Evolutionary conservation across 345 rosid species (phyloP).

Genomic region (Eutrema heterophyllum): DNA sequence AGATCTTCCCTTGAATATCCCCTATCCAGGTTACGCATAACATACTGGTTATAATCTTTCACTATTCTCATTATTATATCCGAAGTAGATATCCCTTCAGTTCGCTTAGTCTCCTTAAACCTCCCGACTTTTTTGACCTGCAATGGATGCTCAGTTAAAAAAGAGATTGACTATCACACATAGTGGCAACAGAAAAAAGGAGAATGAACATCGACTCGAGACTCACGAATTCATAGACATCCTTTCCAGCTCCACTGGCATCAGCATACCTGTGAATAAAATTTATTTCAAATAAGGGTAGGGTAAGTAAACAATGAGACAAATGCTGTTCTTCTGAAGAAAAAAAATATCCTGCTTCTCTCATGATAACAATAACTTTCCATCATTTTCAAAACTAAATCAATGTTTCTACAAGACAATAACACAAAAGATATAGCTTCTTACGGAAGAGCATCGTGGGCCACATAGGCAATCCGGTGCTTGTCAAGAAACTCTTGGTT

Average conservation of each 20-base stretch:
- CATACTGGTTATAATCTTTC: constrained; percentile 62
- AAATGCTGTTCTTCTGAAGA: background rate
- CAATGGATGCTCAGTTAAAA: background rate
- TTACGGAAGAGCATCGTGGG: constrained; percentile 61
- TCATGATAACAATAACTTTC: background rate
- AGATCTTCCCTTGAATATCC: constrained; percentile 64
- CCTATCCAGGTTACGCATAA: constrained; percentile 59
- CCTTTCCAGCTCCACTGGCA: constrained; percentile 65
- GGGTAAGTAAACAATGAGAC: background rate
- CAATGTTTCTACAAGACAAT: background rate
- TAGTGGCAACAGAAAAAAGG: no score
- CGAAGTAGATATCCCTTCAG: constrained; percentile 65
- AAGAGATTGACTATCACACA: background rate
- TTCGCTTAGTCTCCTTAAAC: constrained; percentile 57
- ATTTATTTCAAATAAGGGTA: background rate
- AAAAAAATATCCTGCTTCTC: background rate
- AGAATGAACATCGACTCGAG: background rate
- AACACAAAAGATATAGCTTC: constrained; percentile 1
- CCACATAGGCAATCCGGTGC: constrained; percentile 52
- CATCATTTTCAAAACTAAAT: background rate
- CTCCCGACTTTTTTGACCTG: constrained; percentile 53
- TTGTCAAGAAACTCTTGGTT: constrained; percentile 55
- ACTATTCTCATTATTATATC: constrained; percentile 66
- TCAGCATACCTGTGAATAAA: constrained; percentile 47
- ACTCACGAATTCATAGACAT: constrained; percentile 67